Evolutionary conservation across 768 basidiomycete species (phyloP), one percentile per base, ranked within the genome.

Genomic region (Cystoderma amianthinum): DNA sequence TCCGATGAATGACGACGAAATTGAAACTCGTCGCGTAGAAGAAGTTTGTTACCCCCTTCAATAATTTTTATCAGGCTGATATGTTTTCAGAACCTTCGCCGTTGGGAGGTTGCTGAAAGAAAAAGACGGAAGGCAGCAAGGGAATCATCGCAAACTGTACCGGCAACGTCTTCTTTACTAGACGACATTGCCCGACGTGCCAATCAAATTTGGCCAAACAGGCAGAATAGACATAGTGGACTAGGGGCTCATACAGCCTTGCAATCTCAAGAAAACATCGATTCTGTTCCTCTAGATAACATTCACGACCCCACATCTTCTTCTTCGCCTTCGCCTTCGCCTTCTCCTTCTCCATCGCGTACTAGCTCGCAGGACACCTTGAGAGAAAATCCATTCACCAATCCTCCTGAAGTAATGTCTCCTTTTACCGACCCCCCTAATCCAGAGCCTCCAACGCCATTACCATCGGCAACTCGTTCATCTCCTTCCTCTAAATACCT

Each of bases 71-170:
- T 43, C 44, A 39, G 39, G 28, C 39, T 40, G 24, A 18, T 44
- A 25, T 33, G 28, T 48, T 32, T 40, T 28, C 4, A 91, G 88
- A 91, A 78, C 44, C 68, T 92, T 19, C 70, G 73, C 48, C 73
- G 74, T 32, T 91, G 87, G 89, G 88, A 91, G 50, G 63, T 78
- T 35, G 78, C 78, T 30, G 88, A 91, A 53, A 73, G 83, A 15
- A 80, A 79, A 50, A 74, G 85, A 44, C 75, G 88, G 64, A 89
- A 81, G 60, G 71, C 74, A 24, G 80, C 75, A 2, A 73, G 88
- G 42, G 82, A 80, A 42, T 79, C 82, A 3, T 39, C 47, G 18
- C 38, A 48, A 28, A 33, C 51, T 4, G 47, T 54, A 15, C 24
- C 49, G 18, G 32, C 56, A 7, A 44, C 58, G 10, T 52, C 71